phyloP scores from a whole-genome alignment of 2,329 filamentous ascomycete genomes.

The Ceratocystiopsis minuta region DNA sequence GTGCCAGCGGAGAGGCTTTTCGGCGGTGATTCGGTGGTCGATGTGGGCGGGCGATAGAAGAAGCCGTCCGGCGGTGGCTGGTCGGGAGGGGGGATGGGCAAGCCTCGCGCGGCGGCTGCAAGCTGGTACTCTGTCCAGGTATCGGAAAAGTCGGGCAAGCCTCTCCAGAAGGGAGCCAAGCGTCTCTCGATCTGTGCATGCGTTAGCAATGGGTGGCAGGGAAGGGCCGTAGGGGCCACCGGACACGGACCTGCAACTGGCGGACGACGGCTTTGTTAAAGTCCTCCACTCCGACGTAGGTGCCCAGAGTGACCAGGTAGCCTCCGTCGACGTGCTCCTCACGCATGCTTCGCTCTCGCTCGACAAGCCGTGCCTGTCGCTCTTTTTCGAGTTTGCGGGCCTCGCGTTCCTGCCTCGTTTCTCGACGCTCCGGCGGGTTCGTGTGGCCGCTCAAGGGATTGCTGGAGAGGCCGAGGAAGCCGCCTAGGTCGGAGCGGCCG shows the following conservation, averaged over 20 bases:
- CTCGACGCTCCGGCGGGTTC: constrained; percentile 42
- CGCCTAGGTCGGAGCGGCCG: constrained; percentile 27
- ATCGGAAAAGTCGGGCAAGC: constrained; percentile 71
- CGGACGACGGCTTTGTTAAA: constrained; percentile 79
- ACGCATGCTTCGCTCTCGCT: constrained; percentile 74
- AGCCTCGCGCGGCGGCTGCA: constrained; percentile 71
- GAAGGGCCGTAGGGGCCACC: not conserved
- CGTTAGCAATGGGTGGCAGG: constrained; percentile 9
- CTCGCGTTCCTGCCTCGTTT: constrained; percentile 84
- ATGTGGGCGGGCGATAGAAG: constrained; percentile 26
- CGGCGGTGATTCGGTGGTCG: constrained; percentile 16
- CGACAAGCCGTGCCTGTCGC: constrained; percentile 53
- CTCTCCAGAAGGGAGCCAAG: constrained; percentile 88
- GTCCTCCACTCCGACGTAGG: constrained; percentile 83
- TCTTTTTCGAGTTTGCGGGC: constrained; percentile 73
- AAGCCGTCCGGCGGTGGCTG: constrained; percentile 57
- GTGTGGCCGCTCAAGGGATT: constrained; percentile 20
- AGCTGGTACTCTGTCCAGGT: constrained; percentile 91
- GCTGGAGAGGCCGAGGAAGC: constrained; percentile 25
- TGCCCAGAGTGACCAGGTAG: constrained; percentile 82
- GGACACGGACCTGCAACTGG: constrained; percentile 60
- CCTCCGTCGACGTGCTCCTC: constrained; percentile 92
- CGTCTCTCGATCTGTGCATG: constrained; percentile 64
- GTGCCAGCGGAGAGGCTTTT: no score
- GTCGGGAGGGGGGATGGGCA: constrained; percentile 70